phyloP scores from a whole-genome alignment of 148 eudicot genomes.

The Simmondsia chinensis region DNA sequence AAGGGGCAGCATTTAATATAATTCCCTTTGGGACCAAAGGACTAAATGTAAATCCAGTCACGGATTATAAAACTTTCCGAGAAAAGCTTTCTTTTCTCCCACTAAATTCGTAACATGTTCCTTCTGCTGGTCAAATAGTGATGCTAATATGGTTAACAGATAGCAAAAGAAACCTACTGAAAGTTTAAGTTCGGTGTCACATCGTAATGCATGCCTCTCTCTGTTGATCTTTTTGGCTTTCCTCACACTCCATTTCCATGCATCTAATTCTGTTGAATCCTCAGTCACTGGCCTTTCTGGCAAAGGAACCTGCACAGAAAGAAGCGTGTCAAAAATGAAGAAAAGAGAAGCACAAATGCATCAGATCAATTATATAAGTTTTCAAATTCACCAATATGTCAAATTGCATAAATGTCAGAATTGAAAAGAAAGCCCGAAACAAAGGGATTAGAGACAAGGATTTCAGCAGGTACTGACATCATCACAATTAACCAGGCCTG shows the following conservation, averaged over 20 bases:
- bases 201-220: slow-evolving; percentile 76
- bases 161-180: slow-evolving; percentile 38
- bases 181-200: slow-evolving; percentile 81
- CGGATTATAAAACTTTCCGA: no score
- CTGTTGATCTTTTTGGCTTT: slow-evolving; percentile 70
- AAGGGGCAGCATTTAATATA: no score
- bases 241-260: slow-evolving; percentile 67
- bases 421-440: background rate
- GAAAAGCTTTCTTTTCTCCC: background rate
- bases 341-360: background rate
- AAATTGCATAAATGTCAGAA: background rate
- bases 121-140: background rate
- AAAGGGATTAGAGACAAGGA: background rate
- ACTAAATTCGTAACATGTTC: no score
- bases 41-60: no score
- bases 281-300: slow-evolving; percentile 59
- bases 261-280: slow-evolving; percentile 41
- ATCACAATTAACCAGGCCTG: slow-evolving; percentile 63
- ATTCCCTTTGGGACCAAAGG: no score
- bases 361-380: background rate
- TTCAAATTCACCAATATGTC: slow-evolving; percentile 1
- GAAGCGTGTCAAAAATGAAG: slow-evolving; percentile 1
- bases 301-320: slow-evolving; percentile 44
- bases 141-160: no score
- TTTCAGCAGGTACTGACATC: slow-evolving; percentile 48